phyloP scores from a whole-genome alignment of 1,139 yeast genomes.

The Taphrina communis region DNA sequence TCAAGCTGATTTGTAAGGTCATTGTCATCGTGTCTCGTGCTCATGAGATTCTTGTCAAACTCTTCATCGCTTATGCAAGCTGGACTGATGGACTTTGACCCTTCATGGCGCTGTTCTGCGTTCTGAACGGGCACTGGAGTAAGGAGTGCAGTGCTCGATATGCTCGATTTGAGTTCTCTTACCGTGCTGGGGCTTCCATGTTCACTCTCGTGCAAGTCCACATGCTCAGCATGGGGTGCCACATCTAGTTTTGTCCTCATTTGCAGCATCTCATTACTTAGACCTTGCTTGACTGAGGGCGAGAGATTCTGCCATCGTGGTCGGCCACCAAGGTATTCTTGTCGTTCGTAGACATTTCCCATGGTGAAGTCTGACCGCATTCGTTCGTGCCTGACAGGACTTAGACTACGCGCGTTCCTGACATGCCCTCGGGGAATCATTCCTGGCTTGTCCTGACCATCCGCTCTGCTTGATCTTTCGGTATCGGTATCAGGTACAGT shows the following conservation, averaged over 20 bases:
- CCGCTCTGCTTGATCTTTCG: background rate
- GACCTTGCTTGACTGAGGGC: background rate
- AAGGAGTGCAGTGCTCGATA: too few species aligned
- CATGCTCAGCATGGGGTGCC: background rate
- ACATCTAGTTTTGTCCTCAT: background rate
- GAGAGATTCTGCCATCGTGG: conserved; percentile 11
- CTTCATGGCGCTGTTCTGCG: background rate
- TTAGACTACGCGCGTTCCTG: conserved; percentile 19
- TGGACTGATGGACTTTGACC: background rate
- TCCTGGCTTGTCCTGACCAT: background rate
- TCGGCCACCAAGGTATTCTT: conserved; percentile 4
- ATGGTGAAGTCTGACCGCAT: conserved; percentile 9
- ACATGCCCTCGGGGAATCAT: conserved; percentile 13
- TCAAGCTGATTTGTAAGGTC: conserved; percentile 4
- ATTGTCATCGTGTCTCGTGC: background rate
- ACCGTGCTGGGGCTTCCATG: too few species aligned
- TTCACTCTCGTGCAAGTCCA: too few species aligned
- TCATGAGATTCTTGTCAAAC: background rate
- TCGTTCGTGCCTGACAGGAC: conserved; percentile 16
- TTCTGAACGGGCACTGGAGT: background rate
- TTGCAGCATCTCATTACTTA: background rate
- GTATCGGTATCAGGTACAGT: background rate
- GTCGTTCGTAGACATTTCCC: background rate
- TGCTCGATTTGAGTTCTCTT: too few species aligned
- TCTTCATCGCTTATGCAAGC: conserved; percentile 15